Evolutionary conservation across 768 basidiomycete species (phyloP).

Genomic region (Chalciporus sphaerocephalus): DNA sequence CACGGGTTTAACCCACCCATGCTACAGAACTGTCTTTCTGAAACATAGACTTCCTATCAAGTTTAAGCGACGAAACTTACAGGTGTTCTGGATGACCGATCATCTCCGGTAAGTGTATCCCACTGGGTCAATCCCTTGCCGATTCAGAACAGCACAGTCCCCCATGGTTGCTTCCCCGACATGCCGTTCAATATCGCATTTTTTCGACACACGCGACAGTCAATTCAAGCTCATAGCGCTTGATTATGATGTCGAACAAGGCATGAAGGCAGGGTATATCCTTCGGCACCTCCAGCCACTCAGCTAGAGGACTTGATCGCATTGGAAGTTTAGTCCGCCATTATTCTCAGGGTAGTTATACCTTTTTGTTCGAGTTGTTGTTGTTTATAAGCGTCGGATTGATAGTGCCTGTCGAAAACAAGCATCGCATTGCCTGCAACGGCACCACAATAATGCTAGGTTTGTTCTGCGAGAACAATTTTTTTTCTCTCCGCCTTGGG

Average conservation of each 20-base stretch:
- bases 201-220: constrained; percentile 56
- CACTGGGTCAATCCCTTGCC: background rate
- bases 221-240: constrained; percentile 55
- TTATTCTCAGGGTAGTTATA: constrained; percentile 2
- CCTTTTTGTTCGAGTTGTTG: background rate
- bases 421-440: constrained; percentile 5
- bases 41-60: constrained; percentile 4
- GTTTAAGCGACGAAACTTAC: constrained; percentile 29
- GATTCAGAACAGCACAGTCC: constrained; percentile 34
- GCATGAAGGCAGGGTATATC: constrained; percentile 50
- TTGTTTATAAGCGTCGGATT: constrained; percentile 3
- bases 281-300: constrained; percentile 53
- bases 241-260: constrained; percentile 65
- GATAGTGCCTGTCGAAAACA: background rate
- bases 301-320: constrained; percentile 38
- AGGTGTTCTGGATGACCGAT: constrained; percentile 67
- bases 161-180: constrained; percentile 37
- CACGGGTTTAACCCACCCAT: constrained; percentile 46
- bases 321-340: constrained; percentile 3
- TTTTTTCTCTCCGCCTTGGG: constrained; percentile 92
- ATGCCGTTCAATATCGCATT: constrained; percentile 62
- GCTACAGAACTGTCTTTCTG: constrained; percentile 1
- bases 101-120: constrained; percentile 46
- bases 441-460: constrained; percentile 17
- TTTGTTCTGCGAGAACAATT: constrained; percentile 76